Base-by-base conservation (phyloP, 805 yeast species). In the Diddensiella santjacobensis region DNA sequence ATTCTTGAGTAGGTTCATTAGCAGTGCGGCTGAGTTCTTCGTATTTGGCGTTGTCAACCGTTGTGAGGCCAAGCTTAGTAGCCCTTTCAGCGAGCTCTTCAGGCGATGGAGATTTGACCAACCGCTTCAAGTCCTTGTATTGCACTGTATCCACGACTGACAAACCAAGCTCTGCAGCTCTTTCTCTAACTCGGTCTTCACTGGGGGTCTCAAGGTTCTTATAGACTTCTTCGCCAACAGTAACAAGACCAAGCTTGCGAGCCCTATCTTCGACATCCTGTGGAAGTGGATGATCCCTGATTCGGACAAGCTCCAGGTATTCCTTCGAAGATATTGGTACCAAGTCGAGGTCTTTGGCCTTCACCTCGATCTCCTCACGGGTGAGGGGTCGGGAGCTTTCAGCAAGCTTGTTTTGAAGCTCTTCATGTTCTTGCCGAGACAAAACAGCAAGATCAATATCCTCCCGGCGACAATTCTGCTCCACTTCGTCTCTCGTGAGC, bases 141-240 rank as follows among this genome's bases (percentile, higher is more conserved):
- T 69, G 69, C 8, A 60, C 60, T 24, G 59, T 57, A 4, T 61
- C 63, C 6, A 72, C 47, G 4, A 64, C 49, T 11, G 68, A 64
- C 43, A 71, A 52, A 4, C 69, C 73, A 8, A 45, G 44, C 3
- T 53, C 40, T n/a, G 11, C 26, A 20, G 60, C 63, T 57, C 50
- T 40, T 8, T 37, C 43, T 20, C 49, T 44, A 11, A 62, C 37
- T 20, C 58, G 55, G 20, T 54, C 54, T n/a, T 47, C 24, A 30
- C 56, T 35, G 31, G 58, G 55, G 18, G 43, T 40, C 2, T 45
- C 31, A n/a, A 54, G 30, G 6, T 36, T 17, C 5, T 38, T 36
- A 37, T 39, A 41, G 22, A 50, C 56, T 13, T 42, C 48, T n/a
- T 49, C 49, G 1, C 58, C 59, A 2, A 67, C 40, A 1, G 62